Evolutionary conservation across 257 asterid genomes (phyloP).

Genomic region (Ophiorrhiza pumila): DNA sequence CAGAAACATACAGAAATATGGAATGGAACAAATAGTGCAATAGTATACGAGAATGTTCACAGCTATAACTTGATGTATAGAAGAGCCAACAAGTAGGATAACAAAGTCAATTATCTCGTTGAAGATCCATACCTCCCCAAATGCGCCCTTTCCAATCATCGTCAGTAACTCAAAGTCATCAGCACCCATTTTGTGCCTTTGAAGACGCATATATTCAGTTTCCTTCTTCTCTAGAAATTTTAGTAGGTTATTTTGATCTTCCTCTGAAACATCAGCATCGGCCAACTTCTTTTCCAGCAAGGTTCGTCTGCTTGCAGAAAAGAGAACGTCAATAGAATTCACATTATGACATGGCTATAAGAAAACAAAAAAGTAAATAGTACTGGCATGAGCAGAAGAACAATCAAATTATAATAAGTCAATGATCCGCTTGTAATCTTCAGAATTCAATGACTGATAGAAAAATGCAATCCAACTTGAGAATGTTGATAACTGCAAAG

Average conservation of each 20-base stretch:
- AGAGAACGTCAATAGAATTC: slow-evolving; percentile 9
- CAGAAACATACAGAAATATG: neutral
- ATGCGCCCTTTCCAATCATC: slow-evolving; percentile 98
- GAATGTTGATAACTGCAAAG: neutral
- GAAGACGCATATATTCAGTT: slow-evolving; percentile 98
- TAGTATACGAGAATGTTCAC: neutral
- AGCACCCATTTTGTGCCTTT: slow-evolving; percentile 93
- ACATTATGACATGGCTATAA: neutral
- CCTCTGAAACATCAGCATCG: slow-evolving; percentile 98
- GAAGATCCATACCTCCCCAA: slow-evolving; percentile 76
- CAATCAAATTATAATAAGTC: neutral
- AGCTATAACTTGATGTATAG: neutral
- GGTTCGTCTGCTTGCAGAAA: slow-evolving; percentile 56
- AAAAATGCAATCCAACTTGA: neutral
- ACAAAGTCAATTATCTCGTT: neutral
- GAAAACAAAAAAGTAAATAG: neutral
- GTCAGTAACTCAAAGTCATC: slow-evolving; percentile 93
- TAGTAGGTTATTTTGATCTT: slow-evolving; percentile 83
- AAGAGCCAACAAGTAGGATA: neutral
- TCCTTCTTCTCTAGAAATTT: slow-evolving; percentile 92
- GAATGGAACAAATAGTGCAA: neutral
- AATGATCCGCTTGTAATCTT: neutral
- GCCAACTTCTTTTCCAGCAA: slow-evolving; percentile 91
- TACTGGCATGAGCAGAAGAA: neutral
- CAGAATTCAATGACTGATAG: neutral